Percentiles rank a stretch among this genome's conserved stretches.
Evolutionary conservation across 2,329 filamentous ascomycete genomes (phyloP).

Genomic region (Talaromyces marneffei): DNA sequence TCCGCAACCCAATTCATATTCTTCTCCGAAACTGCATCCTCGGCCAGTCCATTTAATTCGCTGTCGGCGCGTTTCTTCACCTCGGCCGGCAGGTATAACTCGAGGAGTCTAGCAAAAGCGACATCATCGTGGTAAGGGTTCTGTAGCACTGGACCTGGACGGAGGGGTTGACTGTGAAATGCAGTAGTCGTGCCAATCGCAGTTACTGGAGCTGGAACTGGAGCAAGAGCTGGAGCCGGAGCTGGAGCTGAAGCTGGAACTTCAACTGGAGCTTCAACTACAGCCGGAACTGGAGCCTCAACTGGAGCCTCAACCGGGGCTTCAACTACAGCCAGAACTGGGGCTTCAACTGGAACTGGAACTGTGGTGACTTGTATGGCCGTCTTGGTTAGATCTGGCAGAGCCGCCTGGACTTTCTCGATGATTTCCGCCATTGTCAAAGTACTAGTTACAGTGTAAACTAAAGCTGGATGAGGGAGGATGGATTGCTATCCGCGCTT

Average conservation of each 20-base stretch:
- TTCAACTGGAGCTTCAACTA: too few relatives aligned
- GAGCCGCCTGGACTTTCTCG: neutral
- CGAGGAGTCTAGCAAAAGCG: neutral
- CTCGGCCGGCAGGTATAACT: neutral
- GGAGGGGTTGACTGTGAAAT: too few relatives aligned
- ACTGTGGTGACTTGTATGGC: neutral
- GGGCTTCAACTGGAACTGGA: too few relatives aligned
- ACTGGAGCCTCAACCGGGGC: too few relatives aligned
- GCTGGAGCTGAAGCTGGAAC: too few relatives aligned
- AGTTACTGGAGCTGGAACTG: too few relatives aligned
- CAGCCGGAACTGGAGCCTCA: too few relatives aligned
- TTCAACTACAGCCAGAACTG: too few relatives aligned
- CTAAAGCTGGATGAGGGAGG: neutral
- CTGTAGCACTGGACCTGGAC: neutral
- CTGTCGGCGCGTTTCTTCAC: neutral
- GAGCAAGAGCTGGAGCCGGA: too few relatives aligned
- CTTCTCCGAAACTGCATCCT: neutral
- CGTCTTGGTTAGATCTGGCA: neutral
- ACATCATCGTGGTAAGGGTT: neutral
- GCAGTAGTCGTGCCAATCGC: too few relatives aligned
- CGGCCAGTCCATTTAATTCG: neutral
- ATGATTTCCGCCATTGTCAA: neutral
- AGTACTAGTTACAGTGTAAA: neutral
- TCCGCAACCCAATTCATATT: conserved; percentile 40
- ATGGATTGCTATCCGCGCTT: neutral